A percentile compares a stretch with the other conserved stretches of the same genome.
Conservation (phyloP, 2,329 filamentous ascomycete species). For the Metarhizium humberi region DNA sequence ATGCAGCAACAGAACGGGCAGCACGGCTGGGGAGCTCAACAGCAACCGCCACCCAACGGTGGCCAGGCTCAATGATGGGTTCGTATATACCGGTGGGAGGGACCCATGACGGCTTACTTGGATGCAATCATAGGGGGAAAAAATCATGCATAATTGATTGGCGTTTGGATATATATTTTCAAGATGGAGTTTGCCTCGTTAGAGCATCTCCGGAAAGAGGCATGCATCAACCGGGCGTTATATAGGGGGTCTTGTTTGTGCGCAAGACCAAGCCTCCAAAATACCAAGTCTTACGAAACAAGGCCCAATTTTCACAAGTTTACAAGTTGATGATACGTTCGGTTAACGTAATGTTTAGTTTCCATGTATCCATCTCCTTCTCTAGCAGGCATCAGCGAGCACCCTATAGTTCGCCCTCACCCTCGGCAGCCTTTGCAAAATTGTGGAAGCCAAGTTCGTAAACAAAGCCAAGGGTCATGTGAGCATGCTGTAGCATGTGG, state of each 20-base stretch:
- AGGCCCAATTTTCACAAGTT: neutral
- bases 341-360: neutral
- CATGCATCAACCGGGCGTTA: conserved; percentile 1
- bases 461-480: conserved; percentile 71
- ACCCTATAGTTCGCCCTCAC: neutral
- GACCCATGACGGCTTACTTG: neutral
- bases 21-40: conserved; percentile 19
- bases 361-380: neutral
- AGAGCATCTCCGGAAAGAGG: neutral
- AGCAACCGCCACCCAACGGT: conserved; percentile 15
- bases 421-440: conserved; percentile 29
- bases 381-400: neutral
- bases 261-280: neutral
- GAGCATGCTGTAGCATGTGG: conserved; percentile 87
- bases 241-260: neutral
- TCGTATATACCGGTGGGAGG: neutral
- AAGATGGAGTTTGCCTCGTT: neutral
- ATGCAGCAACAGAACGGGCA: conserved; percentile 27
- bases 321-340: neutral
- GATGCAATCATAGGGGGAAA: neutral
- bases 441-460: conserved; percentile 77
- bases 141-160: neutral
- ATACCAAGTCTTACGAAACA: neutral
- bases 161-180: neutral
- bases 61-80: conserved; percentile 16